Conservation (phyloP, 306 rosid species). For the Quercus robur region DNA sequence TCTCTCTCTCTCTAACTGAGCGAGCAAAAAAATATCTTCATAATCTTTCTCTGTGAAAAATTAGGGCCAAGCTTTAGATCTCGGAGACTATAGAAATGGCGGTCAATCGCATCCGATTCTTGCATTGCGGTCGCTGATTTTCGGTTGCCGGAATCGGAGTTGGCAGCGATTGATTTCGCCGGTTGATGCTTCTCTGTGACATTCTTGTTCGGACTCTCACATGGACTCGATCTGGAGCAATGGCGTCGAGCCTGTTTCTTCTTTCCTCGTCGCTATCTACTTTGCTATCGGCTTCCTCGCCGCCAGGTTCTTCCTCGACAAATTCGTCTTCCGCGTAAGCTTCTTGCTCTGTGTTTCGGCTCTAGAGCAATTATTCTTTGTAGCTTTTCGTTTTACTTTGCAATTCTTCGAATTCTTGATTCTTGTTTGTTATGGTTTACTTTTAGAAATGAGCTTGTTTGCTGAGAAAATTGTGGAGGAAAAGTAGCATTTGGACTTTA, state of each 20-base stretch:
- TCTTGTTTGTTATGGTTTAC: no score
- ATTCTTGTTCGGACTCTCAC: constrained; percentile 13
- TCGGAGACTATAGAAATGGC: background rate
- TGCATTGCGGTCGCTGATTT: background rate
- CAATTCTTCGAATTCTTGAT: background rate
- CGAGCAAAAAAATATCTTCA: background rate
- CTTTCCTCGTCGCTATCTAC: constrained; percentile 60
- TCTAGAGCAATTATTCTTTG: no score
- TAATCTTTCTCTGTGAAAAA: background rate
- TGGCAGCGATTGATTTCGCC: background rate
- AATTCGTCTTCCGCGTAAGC: constrained; percentile 73
- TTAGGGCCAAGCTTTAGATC: constrained; percentile 32
- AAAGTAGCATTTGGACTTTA: background rate
- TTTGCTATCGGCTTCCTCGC: constrained; percentile 48
- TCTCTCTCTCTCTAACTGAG: background rate
- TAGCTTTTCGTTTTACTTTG: background rate
- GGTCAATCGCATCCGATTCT: background rate
- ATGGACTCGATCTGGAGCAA: constrained; percentile 62
- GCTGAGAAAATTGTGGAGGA: background rate
- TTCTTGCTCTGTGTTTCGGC: background rate
- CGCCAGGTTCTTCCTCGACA: constrained; percentile 66
- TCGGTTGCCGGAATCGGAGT: background rate
- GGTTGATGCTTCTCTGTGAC: constrained; percentile 30
- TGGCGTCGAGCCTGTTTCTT: constrained; percentile 43
- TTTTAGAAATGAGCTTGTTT: background rate